These are phyloP conservation scores for Oryza coarctata DNA, from an alignment of 176 grass and related monocot genomes.

Conservation along the genomic window DNA sequence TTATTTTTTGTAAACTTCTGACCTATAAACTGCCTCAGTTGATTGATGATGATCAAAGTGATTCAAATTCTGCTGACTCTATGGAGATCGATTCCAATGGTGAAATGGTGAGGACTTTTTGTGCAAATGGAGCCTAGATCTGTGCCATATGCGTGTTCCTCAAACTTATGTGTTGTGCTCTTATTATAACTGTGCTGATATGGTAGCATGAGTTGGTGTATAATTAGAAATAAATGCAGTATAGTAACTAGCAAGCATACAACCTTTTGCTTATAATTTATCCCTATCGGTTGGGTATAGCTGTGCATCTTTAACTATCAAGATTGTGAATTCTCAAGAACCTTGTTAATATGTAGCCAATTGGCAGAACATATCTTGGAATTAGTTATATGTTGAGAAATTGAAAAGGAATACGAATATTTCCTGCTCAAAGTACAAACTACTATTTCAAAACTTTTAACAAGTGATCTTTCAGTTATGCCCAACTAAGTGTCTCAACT, in stretches of 20 bases:
- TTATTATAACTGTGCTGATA: conserved; percentile 6
- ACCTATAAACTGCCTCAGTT: conserved; percentile 54
- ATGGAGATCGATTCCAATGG: conserved; percentile 51
- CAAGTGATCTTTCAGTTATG: conserved; percentile 3
- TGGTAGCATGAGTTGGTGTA: background rate
- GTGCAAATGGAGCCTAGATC: conserved; percentile 5
- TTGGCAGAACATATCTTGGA: background rate
- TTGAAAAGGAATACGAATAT: background rate
- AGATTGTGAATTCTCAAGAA: conserved; percentile 10
- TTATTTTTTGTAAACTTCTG: conserved; percentile 7
- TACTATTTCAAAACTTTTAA: background rate
- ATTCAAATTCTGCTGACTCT: conserved; percentile 45
- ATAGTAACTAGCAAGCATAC: conserved; percentile 21
- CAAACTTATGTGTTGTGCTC: conserved; percentile 2
- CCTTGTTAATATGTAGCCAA: background rate
- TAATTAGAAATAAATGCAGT: background rate
- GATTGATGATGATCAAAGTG: conserved; percentile 56
- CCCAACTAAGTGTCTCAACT: conserved; percentile 15
- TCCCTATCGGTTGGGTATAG: background rate
- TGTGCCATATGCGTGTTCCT: conserved; percentile 10
- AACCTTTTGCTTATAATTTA: background rate
- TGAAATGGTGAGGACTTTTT: conserved; percentile 37
- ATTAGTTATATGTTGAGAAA: conserved; percentile 27
- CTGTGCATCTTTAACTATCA: conserved; percentile 10
- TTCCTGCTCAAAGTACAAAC: background rate